Evolutionary conservation across 805 yeast genomes (phyloP), one percentile per base, ranked within the genome.

Genomic region (Saccharomycopsis selenospora): DNA sequence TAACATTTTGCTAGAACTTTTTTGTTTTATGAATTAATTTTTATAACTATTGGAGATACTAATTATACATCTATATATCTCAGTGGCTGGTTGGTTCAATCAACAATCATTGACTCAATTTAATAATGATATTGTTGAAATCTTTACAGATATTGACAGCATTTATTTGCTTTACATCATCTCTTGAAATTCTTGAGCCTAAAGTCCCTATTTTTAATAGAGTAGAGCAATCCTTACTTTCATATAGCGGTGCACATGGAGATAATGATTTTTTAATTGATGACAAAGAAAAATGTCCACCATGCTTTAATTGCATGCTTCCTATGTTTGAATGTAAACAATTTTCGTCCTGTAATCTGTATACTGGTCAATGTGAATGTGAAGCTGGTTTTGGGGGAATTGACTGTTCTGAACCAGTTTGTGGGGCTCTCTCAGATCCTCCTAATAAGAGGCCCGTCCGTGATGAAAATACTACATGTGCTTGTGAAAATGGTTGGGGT

Each of bases 231-330:
- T 6, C n/a, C 6, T 14, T 33, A 20, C 18, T 33, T 14, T 4
- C 38, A 17, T 14, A 10, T 14, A 14, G 38, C 10, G 10, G 18
- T 10, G 18, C 38, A 17, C 10, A 6, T 20, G 18, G 18, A 7
- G 38, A 33, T 20, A 14, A 7, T 20, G 38, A 33, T 22, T 26
- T n/a, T n/a, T n/a, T n/a, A n/a, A n/a, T n/a, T n/a, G 48, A 47
- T 23, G 53, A 51, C 28, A 50, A 55, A 25, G 78, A 70, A 8
- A 70, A 75, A 44, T 86, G 95, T 59, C 95, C 95, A 0, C 95
- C 95, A 0, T 86, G 97, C 60, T 93, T 93, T 76, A 91, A 93
- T 65, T 93, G 99, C 69, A 85, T 88, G 72, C 72, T 89, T 10
- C 95, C 97, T 2, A 83, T 89, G 54, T 89, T 85, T 59, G 82